Evolutionary conservation across 2,329 filamentous ascomycete genomes (phyloP).

Genomic region (Fonsecaea pugnacius): DNA sequence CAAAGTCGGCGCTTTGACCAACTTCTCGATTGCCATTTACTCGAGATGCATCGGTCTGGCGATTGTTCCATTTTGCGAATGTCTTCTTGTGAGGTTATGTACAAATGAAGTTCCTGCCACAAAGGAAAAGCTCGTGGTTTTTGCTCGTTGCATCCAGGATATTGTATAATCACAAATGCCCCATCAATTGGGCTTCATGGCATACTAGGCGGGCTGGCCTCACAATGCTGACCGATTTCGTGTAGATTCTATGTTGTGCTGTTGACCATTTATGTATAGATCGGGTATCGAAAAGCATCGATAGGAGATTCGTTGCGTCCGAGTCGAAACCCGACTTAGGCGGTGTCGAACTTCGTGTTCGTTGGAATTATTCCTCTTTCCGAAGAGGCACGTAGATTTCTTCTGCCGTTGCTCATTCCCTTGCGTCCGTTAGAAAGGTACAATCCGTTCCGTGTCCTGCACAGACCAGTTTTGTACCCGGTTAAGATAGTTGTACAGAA

Average conservation of each 20-base stretch:
- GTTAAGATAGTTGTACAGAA: slow-evolving; percentile 17
- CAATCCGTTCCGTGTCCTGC: slow-evolving; percentile 10
- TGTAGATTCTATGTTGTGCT: neutral
- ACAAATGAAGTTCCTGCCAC: neutral
- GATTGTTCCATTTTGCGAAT: neutral
- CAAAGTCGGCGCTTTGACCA: neutral
- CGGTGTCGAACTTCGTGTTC: neutral
- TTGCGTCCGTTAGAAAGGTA: slow-evolving; percentile 1
- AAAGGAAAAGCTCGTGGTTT: neutral
- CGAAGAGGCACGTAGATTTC: neutral
- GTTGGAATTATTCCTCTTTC: neutral
- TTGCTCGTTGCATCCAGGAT: neutral
- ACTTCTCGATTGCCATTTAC: neutral
- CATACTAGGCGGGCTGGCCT: neutral
- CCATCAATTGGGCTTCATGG: neutral
- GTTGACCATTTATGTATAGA: neutral
- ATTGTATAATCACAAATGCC: neutral
- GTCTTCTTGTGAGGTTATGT: neutral
- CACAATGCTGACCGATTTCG: neutral
- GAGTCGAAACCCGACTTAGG: neutral
- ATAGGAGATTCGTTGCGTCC: neutral
- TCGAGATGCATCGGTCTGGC: neutral
- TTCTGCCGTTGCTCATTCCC: slow-evolving; percentile 1
- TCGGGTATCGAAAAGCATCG: neutral
- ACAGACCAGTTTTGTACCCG: neutral